Percentiles rank a stretch among this genome's conserved stretches.
Conservation (phyloP, 2,329 filamentous ascomycete species). For the Aureobasidium melanogenum region DNA sequence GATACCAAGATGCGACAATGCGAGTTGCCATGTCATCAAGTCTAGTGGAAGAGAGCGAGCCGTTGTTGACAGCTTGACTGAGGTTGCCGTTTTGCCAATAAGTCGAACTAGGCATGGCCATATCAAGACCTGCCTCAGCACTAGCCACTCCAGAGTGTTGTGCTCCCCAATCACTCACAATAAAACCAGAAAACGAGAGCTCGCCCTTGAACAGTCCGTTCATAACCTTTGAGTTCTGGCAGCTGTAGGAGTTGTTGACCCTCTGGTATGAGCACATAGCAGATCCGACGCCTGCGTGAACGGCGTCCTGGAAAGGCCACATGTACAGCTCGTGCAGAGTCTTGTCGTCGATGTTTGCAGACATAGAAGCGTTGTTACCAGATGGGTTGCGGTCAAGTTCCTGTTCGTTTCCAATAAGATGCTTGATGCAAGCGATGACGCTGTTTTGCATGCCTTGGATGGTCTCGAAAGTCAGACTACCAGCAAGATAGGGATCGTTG, state of each 20-base stretch:
- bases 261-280: constrained; percentile 41
- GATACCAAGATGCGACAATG: constrained; percentile 47
- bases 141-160: constrained; percentile 52
- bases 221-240: constrained; percentile 59
- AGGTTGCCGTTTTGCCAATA: constrained; percentile 35
- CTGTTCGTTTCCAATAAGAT: constrained; percentile 45
- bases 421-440: constrained; percentile 50
- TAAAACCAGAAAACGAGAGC: constrained; percentile 37
- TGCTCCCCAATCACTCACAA: constrained; percentile 60
- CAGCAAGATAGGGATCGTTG: constrained; percentile 57
- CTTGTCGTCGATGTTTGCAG: constrained; percentile 52
- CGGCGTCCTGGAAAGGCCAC: constrained; percentile 44
- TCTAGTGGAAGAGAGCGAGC: constrained; percentile 46
- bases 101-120: constrained; percentile 52
- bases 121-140: constrained; percentile 56
- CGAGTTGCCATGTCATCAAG: constrained; percentile 53
- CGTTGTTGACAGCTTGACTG: constrained; percentile 50
- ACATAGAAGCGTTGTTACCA: constrained; percentile 27
- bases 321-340: constrained; percentile 33
- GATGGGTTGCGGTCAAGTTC: constrained; percentile 40
- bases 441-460: constrained; percentile 50
- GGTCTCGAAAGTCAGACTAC: constrained; percentile 40
- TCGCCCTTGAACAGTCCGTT: constrained; percentile 67
- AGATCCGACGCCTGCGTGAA: constrained; percentile 39
- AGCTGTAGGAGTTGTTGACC: constrained; percentile 43